phyloP scores from a whole-genome alignment of 225 moss, liverwort and hornwort species.

The Ulota crispa region DNA sequence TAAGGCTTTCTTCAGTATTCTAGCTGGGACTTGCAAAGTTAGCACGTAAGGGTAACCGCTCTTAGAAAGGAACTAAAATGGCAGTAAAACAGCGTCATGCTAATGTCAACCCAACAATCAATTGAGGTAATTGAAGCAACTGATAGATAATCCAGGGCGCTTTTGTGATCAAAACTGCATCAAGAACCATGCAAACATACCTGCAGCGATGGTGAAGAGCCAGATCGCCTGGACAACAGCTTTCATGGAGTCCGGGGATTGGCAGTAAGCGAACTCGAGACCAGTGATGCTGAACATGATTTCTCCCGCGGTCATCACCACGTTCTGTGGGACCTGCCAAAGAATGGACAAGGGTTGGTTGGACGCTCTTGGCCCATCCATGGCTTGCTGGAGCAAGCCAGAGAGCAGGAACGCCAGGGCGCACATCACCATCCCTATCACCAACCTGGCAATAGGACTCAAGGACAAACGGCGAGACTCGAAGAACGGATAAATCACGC shows the following conservation, averaged over 20 bases:
- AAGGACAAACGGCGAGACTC: conserved; percentile 60
- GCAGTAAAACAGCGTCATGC: not conserved
- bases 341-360: conserved; percentile 58
- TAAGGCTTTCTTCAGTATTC: no score
- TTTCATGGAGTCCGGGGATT: conserved; percentile 94
- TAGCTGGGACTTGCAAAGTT: no score
- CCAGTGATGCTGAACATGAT: conserved; percentile 96
- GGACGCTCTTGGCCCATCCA: conserved; percentile 41
- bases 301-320: conserved; percentile 82
- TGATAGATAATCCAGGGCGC: not conserved
- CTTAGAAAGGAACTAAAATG: not conserved
- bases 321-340: conserved; percentile 83
- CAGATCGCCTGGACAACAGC: conserved; percentile 83
- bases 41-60: no score
- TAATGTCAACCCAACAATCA: not conserved
- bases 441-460: conserved; percentile 80
- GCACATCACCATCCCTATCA: conserved; percentile 67
- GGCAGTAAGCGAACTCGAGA: conserved; percentile 87
- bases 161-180: not conserved
- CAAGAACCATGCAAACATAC: conserved; percentile 24
- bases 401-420: conserved; percentile 72
- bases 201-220: conserved; percentile 88
- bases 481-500: conserved; percentile 77
- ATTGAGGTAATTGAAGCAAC: not conserved
- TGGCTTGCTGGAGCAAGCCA: conserved; percentile 67